Conservation (phyloP, 2,329 filamentous ascomycete genomes). For the Hirsutella thompsonii region DNA sequence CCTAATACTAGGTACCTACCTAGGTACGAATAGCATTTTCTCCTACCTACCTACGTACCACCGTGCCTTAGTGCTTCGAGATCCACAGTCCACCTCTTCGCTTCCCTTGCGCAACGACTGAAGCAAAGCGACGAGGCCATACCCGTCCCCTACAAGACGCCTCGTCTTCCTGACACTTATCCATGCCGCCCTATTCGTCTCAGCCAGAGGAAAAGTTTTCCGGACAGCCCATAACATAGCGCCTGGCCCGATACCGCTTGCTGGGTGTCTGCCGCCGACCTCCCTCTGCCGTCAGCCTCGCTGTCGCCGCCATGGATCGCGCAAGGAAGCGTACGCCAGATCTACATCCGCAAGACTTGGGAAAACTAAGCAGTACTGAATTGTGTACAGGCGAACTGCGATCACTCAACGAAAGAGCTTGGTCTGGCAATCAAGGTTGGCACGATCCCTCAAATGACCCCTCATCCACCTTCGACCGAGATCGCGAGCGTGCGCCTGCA, state of each 20-base stretch:
- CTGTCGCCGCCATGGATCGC: conserved; percentile 45
- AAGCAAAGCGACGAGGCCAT: neutral
- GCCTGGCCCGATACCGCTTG: conserved; percentile 6
- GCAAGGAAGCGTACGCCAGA: conserved; percentile 44
- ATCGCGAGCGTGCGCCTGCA: neutral
- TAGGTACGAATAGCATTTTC: neutral
- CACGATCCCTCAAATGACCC: neutral
- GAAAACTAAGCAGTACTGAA: neutral
- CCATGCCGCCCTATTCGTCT: conserved; percentile 25
- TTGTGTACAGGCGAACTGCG: conserved; percentile 64
- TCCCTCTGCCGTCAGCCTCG: neutral
- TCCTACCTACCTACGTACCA: neutral
- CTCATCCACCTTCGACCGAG: neutral
- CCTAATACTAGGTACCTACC: neutral
- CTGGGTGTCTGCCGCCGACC: neutral
- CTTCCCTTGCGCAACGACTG: neutral
- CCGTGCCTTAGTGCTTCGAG: too few relatives aligned
- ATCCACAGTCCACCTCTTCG: neutral
- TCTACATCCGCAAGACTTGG: neutral
- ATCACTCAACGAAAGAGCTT: conserved; percentile 74
- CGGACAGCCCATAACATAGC: conserved; percentile 28
- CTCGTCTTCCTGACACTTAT: conserved; percentile 12
- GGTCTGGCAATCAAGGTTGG: conserved; percentile 77
- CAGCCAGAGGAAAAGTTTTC: conserved; percentile 19
- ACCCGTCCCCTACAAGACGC: neutral